Conservation (phyloP, 331 rosid species). For the Quercus lobata region DNA sequence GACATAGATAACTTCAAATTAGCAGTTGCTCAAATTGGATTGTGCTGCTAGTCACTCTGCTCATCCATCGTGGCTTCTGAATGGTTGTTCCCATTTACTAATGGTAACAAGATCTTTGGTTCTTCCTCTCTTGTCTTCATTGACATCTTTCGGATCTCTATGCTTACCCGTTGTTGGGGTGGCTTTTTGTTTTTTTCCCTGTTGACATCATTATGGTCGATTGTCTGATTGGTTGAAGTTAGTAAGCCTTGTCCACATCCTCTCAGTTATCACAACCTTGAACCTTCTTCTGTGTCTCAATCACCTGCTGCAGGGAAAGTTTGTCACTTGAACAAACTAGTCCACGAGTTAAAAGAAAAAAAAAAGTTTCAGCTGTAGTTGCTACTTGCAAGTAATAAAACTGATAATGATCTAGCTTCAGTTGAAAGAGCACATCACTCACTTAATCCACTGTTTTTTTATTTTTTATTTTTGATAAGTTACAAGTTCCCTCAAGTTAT, state of each 20-base stretch:
- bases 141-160: not conserved
- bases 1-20: not conserved
- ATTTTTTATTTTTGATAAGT: too few species aligned
- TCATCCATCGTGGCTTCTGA: not conserved
- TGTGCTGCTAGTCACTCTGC: not conserved
- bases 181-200: not conserved
- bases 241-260: conserved; percentile 58
- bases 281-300: conserved; percentile 13
- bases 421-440: too few species aligned
- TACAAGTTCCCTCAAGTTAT: too few species aligned
- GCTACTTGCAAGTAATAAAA: too few species aligned
- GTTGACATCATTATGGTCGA: conserved; percentile 14
- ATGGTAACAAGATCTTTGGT: not conserved
- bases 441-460: too few species aligned
- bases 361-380: too few species aligned
- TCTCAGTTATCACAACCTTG: conserved; percentile 47
- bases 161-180: not conserved
- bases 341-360: not conserved
- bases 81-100: not conserved
- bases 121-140: not conserved
- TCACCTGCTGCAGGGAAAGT: conserved; percentile 31
- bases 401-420: too few species aligned
- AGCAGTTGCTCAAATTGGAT: not conserved
- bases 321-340: not conserved
- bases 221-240: conserved; percentile 51